These are phyloP conservation scores for Hymenoscyphus scutula DNA, from an alignment of 2,329 filamentous ascomycete genomes.

Conservation along the genomic window DNA sequence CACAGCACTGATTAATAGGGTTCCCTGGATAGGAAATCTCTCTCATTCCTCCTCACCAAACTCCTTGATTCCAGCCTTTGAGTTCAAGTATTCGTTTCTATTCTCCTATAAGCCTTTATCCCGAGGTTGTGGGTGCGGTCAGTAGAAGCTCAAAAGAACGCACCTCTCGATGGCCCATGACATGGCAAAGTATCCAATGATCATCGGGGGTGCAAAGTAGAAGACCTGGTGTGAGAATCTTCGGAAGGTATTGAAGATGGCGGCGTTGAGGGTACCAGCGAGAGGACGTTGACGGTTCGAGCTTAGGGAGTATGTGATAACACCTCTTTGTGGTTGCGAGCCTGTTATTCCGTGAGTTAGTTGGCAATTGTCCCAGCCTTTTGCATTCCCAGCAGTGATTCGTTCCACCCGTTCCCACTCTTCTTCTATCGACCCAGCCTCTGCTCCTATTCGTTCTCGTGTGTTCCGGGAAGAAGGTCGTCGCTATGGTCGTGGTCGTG, in stretches of 20 bases:
- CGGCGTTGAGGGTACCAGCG: conserved; percentile 72
- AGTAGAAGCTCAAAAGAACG: conserved; percentile 36
- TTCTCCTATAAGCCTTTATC: conserved; percentile 10
- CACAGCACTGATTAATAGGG: conserved; percentile 28
- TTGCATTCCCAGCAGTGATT: neutral
- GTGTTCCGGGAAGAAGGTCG: neutral
- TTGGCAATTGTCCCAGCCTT: conserved; percentile 5
- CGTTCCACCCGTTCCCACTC: neutral
- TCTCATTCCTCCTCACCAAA: conserved; percentile 43
- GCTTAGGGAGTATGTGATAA: conserved; percentile 71
- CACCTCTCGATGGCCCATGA: conserved; percentile 91
- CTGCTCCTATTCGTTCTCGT: neutral
- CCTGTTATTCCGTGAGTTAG: conserved; percentile 42
- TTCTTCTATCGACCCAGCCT: neutral
- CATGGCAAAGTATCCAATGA: conserved; percentile 78
- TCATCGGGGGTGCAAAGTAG: conserved; percentile 78
- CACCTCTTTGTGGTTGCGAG: conserved; percentile 60
- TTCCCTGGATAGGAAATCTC: conserved; percentile 13
- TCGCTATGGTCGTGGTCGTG: neutral
- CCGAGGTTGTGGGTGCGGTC: neutral
- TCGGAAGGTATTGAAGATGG: conserved; percentile 94
- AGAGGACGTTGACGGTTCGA: conserved; percentile 87
- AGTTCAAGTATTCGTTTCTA: conserved; percentile 74
- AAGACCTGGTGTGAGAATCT: conserved; percentile 83
- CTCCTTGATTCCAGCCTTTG: conserved; percentile 66